Percentiles rank a stretch among this genome's conserved stretches.
Evolutionary conservation across 345 rosid genomes (phyloP).

Genomic region (Camelina sativa): DNA sequence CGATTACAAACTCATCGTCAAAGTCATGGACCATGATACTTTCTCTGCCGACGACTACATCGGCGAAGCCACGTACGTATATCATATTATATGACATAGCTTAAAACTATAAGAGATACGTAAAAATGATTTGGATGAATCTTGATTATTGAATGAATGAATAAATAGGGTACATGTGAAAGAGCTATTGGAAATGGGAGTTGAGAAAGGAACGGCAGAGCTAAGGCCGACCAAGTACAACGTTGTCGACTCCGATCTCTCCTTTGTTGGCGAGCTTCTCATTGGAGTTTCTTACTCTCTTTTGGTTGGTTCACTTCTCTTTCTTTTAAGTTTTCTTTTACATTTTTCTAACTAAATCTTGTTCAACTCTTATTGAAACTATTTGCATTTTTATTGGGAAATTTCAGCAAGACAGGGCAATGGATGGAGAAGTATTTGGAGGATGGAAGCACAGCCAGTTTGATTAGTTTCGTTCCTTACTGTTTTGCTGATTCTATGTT

Average conservation of each 20-base stretch:
- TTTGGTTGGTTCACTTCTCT: conserved; percentile 12
- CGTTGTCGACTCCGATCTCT: conserved; percentile 50
- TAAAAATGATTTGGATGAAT: background rate
- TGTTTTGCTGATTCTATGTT: conserved; percentile 1
- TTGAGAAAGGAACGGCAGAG: conserved; percentile 74
- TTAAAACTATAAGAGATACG: background rate
- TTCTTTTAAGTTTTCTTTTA: background rate
- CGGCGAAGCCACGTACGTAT: conserved; percentile 73
- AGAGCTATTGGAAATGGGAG: conserved; percentile 75
- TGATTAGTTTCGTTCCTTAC: conserved; percentile 21
- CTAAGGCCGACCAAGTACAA: conserved; percentile 64
- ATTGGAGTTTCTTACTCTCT: conserved; percentile 62
- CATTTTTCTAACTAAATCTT: background rate
- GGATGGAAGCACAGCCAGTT: conserved; percentile 76
- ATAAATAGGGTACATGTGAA: conserved; percentile 64
- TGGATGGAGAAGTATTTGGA: conserved; percentile 55
- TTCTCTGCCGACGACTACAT: conserved; percentile 72
- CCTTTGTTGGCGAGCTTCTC: conserved; percentile 72
- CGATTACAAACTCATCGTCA: conserved; percentile 65
- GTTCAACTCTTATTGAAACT: background rate
- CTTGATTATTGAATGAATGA: conserved; percentile 10
- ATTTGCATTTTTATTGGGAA: background rate
- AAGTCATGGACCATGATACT: conserved; percentile 86
- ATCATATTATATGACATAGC: background rate
- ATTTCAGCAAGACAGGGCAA: conserved; percentile 45